Evolutionary conservation across 352 stramenopile genomes (phyloP).

Genomic region (Phytophthora megakarya): DNA sequence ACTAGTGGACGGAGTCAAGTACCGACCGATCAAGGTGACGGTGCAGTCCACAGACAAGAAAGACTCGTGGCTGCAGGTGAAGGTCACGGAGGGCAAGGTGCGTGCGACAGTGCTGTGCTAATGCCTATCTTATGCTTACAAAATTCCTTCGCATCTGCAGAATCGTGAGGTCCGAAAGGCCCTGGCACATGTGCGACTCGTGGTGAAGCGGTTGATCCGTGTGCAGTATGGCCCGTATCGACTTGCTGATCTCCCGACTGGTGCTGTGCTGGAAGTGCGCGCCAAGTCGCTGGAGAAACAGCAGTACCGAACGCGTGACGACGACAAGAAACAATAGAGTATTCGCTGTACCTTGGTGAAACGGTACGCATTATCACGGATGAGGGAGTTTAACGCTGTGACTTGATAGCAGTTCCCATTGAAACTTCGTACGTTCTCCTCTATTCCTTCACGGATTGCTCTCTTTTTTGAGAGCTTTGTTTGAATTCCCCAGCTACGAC

Average conservation of each 20-base stretch:
- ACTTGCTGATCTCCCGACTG: constrained; percentile 73
- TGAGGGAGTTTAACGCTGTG: not conserved
- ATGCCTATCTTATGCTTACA: not conserved
- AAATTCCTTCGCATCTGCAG: constrained; percentile 35
- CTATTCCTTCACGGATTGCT: constrained; percentile 31
- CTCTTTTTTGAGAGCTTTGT: constrained; percentile 8
- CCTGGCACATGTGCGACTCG: constrained; percentile 81
- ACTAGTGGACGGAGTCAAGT: constrained; percentile 86
- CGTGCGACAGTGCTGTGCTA: not conserved
- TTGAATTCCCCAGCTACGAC: constrained; percentile 7
- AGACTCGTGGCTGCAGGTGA: constrained; percentile 90
- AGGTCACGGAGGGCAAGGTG: constrained; percentile 88
- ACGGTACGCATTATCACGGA: not conserved
- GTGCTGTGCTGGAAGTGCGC: constrained; percentile 79
- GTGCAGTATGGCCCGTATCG: constrained; percentile 91
- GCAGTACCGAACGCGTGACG: constrained; percentile 19
- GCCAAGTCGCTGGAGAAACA: constrained; percentile 60
- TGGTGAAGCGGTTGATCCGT: constrained; percentile 89
- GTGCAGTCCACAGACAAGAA: constrained; percentile 86
- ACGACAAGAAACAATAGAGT: constrained; percentile 28
- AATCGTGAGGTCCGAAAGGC: constrained; percentile 92
- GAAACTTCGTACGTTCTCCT: constrained; percentile 24
- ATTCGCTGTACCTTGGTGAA: not conserved
- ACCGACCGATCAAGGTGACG: constrained; percentile 70
- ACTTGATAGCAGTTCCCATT: constrained; percentile 4